Base-by-base conservation (phyloP, 495 filamentous ascomycete genomes). In the Aspergillus steynii region DNA sequence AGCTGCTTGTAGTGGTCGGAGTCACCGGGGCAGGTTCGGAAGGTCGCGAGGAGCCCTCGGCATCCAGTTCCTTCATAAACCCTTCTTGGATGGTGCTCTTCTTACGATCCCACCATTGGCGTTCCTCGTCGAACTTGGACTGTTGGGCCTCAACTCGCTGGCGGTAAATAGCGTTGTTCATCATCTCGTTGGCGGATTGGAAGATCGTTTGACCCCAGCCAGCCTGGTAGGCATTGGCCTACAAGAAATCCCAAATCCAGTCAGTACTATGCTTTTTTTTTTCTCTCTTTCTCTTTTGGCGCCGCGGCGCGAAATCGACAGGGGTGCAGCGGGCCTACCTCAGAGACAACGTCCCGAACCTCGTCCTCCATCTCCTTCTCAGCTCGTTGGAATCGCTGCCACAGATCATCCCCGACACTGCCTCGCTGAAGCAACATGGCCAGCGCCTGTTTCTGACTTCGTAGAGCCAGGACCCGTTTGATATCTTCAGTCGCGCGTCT, bases 331-430 rank as follows among this genome's bases (percentile, higher is more conserved):
- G 55, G 34, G 63, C 77, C 57, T 73, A 96, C 92, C 89, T 99
- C 95, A 66, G 87, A 83, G 37, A 97, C 92, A 48, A 97, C 93
- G 78, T 99, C 95, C 62, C 89, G 82, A 37, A 99, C 80, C 75
- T 99, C 95, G 61, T 93, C 94, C 75, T 99, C 93, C 79, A 96
- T 96, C 80, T 98, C 95, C 81, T 94, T 94, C 83, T 99, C 95
- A 29, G 94, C 95, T 47, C 90, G 80, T 67, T 85, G 70, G 72
- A 97, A 96, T 46, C 95, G 82, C 78, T 97, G 95, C 90, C 93
- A 97, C 48, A 98, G 73, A 73, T 99, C 95, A 76, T 99, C 96
- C 7, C 96, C 94, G 1, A 99, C 92, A 72, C 90, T 94, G 1
- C 96, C 96, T 50, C 90, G 81, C 76, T 96, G 91, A 53, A 98